Evolutionary conservation across 495 filamentous ascomycete genomes (phyloP), one percentile per base, ranked within the genome.

Genomic region (Rostrohypoxylon terebratum): DNA sequence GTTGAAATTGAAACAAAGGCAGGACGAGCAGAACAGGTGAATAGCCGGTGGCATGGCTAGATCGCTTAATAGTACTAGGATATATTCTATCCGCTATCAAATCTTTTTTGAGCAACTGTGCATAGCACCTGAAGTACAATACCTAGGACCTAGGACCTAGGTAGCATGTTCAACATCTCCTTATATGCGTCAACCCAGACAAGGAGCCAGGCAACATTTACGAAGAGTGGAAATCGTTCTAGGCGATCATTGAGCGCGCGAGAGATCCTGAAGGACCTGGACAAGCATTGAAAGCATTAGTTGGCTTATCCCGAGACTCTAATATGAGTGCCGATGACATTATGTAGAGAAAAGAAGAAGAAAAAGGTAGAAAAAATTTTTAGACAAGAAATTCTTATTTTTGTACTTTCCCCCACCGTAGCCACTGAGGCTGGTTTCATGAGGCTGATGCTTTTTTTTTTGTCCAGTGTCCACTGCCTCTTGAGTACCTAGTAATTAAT

Each of bases 231-330:
- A 84, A 77, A 75, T 92, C 88, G 75, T 76, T 99, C 88, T 99
- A 87, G 96, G 96, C 91, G 90, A 90, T 94, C 94, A 92, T 92
- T 94, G 94, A 99, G 96, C 96, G 93, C 96, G 96, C 94, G 80
- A 87, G 90, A 95, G 91, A 87, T 87, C 90, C 86, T 76, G 74
- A 81, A 81, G 88, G 91, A 92, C 89, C 93, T 97, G 93, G 92
- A 93, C 89, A 94, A 94, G 94, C 88, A 98, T 86, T 92, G 94
- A 96, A 77, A 71, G 34, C 45, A 67, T 66, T 66, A 66, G 75
- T 66, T 82, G 78, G 88, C 93, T 90, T 92, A 90, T 89, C 90
- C 93, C 96, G 96, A 96, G 96, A 99, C 96, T 99, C 96, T 99
- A 99, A 95, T 94, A 93, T 93, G 87, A 90, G 92, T 90, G 94